Evolutionary conservation across 345 rosid genomes (phyloP).

Genomic region (Euphorbia peplus): DNA sequence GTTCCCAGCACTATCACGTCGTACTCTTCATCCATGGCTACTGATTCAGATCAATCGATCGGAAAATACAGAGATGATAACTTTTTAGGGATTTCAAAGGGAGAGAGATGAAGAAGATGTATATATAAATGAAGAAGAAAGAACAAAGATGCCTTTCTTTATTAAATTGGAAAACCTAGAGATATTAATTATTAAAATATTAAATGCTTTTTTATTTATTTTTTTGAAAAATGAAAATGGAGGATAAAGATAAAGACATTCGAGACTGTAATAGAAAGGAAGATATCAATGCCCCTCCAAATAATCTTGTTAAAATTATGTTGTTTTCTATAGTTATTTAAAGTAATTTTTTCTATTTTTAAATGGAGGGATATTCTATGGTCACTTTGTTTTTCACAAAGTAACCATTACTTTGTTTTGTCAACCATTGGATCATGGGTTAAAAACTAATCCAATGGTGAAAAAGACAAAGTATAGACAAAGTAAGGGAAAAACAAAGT

Average conservation of each 20-base stretch:
- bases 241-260: background rate
- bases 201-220: background rate
- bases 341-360: no score
- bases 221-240: background rate
- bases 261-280: background rate
- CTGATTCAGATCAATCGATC: conserved; percentile 14
- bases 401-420: no score
- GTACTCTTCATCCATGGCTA: conserved; percentile 86
- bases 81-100: background rate
- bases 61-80: background rate
- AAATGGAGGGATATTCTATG: no score
- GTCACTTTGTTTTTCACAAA: no score
- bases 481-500: no score
- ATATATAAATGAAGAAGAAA: background rate
- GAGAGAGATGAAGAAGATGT: background rate
- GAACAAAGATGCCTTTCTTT: conserved; percentile 29
- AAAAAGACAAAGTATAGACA: no score
- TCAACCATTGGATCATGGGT: no score
- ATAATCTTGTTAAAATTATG: no score
- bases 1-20: conserved; percentile 92
- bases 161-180: conserved; percentile 10
- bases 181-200: no score
- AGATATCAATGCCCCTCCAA: background rate
- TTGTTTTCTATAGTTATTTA: background rate
- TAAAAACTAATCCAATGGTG: no score